Conservation (phyloP, 2,329 filamentous ascomycete genomes). For the Curvularia hawaiiensis region DNA sequence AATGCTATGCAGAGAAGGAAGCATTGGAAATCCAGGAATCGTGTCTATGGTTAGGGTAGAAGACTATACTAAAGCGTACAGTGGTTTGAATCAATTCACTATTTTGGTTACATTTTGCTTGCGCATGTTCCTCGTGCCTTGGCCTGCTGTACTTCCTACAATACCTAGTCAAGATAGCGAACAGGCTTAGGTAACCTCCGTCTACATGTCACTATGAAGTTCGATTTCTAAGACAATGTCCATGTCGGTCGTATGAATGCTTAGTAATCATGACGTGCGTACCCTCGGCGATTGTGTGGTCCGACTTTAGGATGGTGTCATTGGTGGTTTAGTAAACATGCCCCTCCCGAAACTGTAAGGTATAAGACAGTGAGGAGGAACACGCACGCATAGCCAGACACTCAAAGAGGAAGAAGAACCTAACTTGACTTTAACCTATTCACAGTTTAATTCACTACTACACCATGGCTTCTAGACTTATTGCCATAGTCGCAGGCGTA, state of each 20-base stretch:
- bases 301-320: conserved; percentile 27
- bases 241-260: conserved; percentile 6
- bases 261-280: conserved; percentile 38
- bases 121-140: background rate
- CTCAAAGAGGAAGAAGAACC: background rate
- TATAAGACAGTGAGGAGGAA: background rate
- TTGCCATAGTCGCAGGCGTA: conserved; percentile 72
- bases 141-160: too few species aligned
- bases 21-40: too few species aligned
- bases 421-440: background rate
- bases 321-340: conserved; percentile 31
- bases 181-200: background rate
- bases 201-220: background rate
- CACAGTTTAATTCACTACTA: background rate
- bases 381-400: background rate
- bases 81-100: too few species aligned
- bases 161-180: background rate
- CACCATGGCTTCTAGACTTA: conserved; percentile 58
- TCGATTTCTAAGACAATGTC: background rate
- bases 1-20: too few species aligned
- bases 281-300: conserved; percentile 31
- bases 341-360: background rate
- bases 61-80: too few species aligned
- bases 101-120: background rate
- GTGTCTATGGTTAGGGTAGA: too few species aligned